Conservation (phyloP, 768 basidiomycete genomes). For the Crassisporium funariophilum region DNA sequence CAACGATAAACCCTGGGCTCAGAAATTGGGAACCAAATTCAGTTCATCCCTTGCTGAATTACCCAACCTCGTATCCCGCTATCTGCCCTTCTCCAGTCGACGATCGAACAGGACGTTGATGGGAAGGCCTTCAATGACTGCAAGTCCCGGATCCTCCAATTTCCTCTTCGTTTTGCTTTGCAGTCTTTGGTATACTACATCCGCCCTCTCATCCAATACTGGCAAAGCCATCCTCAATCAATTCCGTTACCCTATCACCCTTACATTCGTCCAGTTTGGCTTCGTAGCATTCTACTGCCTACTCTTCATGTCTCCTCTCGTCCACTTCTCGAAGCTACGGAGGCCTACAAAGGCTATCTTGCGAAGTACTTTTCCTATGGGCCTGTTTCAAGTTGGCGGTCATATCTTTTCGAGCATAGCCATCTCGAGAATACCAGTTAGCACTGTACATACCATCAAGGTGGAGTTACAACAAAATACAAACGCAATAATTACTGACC, state of each 20-base stretch:
- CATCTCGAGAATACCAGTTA: conserved; percentile 93
- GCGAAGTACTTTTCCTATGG: conserved; percentile 88
- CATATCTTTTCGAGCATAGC: conserved; percentile 99
- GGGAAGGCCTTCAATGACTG: conserved; percentile 32
- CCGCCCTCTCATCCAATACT: conserved; percentile 93
- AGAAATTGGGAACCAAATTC: conserved; percentile 25
- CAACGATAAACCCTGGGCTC: conserved; percentile 34
- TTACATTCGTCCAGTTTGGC: conserved; percentile 97
- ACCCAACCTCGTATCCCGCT: conserved; percentile 23
- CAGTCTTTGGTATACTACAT: conserved; percentile 89
- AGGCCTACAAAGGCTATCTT: conserved; percentile 74
- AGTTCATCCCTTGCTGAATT: conserved; percentile 27
- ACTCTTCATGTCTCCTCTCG: conserved; percentile 75
- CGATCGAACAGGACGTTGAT: conserved; percentile 25
- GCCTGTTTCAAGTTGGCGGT: conserved; percentile 94
- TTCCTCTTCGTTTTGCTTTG: conserved; percentile 77
- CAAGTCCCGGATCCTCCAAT: conserved; percentile 36
- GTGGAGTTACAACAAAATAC: conserved; percentile 43
- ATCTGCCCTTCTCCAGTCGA: conserved; percentile 25
- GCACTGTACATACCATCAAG: conserved; percentile 99
- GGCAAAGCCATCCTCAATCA: conserved; percentile 93
- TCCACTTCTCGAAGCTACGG: conserved; percentile 70
- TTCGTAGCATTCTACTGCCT: conserved; percentile 90
- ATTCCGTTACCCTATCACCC: conserved; percentile 93
- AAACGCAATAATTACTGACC: background rate